Evolutionary conservation across 352 stramenopile species (phyloP).

Genomic region (Phytophthora melonis): DNA sequence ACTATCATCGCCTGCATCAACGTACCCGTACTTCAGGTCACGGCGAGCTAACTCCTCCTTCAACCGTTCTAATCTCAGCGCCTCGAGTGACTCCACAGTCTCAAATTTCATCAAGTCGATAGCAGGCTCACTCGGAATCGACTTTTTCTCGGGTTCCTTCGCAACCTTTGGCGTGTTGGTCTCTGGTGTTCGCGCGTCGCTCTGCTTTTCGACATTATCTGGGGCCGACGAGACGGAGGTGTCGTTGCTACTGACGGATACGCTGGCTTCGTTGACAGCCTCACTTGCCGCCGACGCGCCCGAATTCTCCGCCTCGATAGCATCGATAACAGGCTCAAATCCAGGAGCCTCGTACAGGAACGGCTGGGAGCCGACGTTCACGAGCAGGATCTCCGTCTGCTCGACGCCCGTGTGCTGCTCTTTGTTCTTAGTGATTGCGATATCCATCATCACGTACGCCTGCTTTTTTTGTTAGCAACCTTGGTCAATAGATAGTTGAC

Average conservation of each 20-base stretch:
- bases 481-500: too few species aligned
- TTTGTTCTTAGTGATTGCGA: too few species aligned
- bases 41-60: conserved; percentile 94
- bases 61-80: conserved; percentile 90
- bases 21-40: conserved; percentile 96
- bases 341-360: conserved; percentile 66
- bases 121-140: conserved; percentile 20
- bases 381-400: conserved; percentile 76
- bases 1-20: background rate
- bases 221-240: background rate
- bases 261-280: background rate
- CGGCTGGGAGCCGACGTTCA: conserved; percentile 86
- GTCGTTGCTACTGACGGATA: background rate
- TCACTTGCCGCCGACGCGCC: conserved; percentile 4
- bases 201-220: conserved; percentile 5
- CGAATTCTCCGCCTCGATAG: conserved; percentile 27
- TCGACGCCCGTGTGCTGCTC: conserved; percentile 68
- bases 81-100: conserved; percentile 75
- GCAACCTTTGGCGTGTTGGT: conserved; percentile 3
- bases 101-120: conserved; percentile 70
- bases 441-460: too few species aligned
- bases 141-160: conserved; percentile 26
- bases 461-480: too few species aligned
- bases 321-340: conserved; percentile 59
- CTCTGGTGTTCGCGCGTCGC: conserved; percentile 3